phyloP scores from a whole-genome alignment of 306 rosid genomes.

The Parietaria judaica region DNA sequence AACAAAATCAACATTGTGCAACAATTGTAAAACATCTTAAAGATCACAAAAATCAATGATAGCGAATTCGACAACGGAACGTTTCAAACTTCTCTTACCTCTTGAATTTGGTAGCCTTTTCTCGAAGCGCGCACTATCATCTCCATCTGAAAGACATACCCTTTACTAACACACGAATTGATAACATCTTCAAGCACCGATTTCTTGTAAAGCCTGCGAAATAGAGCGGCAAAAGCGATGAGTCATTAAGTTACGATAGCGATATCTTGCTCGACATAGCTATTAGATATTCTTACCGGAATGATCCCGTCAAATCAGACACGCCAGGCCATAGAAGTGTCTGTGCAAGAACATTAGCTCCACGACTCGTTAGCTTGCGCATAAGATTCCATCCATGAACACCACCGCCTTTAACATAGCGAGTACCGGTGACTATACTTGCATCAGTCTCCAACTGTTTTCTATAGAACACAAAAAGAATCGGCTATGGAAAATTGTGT shows the following conservation, averaged over 20 bases:
- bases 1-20: no score
- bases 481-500: background rate
- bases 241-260: conserved; percentile 15
- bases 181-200: conserved; percentile 88
- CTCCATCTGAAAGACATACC: conserved; percentile 98
- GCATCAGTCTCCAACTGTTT: conserved; percentile 79
- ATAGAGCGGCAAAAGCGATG: conserved; percentile 13
- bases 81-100: conserved; percentile 31
- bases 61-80: no score
- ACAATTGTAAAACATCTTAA: no score
- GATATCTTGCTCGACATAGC: conserved; percentile 13
- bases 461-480: conserved; percentile 24
- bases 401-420: conserved; percentile 89
- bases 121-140: conserved; percentile 96
- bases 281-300: conserved; percentile 43
- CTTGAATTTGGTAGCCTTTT: conserved; percentile 82
- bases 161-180: conserved; percentile 85
- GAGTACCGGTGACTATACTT: conserved; percentile 88
- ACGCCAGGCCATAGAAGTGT: conserved; percentile 96
- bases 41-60: no score
- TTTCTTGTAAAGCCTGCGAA: conserved; percentile 76
- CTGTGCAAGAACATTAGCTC: conserved; percentile 97
- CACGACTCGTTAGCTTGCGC: conserved; percentile 97
- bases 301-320: conserved; percentile 96
- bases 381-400: conserved; percentile 99